These are phyloP conservation scores for Arxiozyma slooffiae DNA, from an alignment of 1,139 yeast species.

Conservation along the genomic window DNA sequence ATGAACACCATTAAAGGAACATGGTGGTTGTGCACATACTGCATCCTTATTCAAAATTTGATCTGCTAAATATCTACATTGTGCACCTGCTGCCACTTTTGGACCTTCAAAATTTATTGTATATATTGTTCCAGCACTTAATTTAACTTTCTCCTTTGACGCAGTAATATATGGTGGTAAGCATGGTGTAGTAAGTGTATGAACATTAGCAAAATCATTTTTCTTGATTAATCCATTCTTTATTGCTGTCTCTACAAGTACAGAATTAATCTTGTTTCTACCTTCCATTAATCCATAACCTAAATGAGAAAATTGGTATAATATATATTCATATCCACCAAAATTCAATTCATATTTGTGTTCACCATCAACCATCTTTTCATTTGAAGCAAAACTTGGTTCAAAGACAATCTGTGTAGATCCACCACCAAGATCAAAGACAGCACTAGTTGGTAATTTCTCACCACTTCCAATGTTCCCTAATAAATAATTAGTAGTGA, in stretches of 20 bases:
- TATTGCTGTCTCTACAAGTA: slow-evolving; percentile 44
- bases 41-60: slow-evolving; percentile 71
- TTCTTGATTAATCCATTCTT: slow-evolving; percentile 33
- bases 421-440: slow-evolving; percentile 96
- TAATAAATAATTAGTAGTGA: slow-evolving; percentile 82
- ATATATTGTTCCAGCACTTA: slow-evolving; percentile 42
- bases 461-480: slow-evolving; percentile 80
- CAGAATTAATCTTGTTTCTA: slow-evolving; percentile 65
- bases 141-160: slow-evolving; percentile 47
- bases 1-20: slow-evolving; percentile 94
- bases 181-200: slow-evolving; percentile 65
- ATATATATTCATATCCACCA: slow-evolving; percentile 70
- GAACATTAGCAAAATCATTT: slow-evolving; percentile 36
- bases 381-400: slow-evolving; percentile 56
- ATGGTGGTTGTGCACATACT: slow-evolving; percentile 64
- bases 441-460: slow-evolving; percentile 81
- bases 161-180: slow-evolving; percentile 63
- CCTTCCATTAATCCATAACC: slow-evolving; percentile 96
- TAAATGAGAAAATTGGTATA: slow-evolving; percentile 89
- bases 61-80: slow-evolving; percentile 82
- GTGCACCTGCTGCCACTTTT: slow-evolving; percentile 47
- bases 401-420: slow-evolving; percentile 97
- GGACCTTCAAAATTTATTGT: slow-evolving; percentile 72
- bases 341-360: slow-evolving; percentile 73
- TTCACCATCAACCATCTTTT: slow-evolving; percentile 71